Conservation (phyloP, 371 early-diverging fungal species). For the Actinomucor elegans region DNA sequence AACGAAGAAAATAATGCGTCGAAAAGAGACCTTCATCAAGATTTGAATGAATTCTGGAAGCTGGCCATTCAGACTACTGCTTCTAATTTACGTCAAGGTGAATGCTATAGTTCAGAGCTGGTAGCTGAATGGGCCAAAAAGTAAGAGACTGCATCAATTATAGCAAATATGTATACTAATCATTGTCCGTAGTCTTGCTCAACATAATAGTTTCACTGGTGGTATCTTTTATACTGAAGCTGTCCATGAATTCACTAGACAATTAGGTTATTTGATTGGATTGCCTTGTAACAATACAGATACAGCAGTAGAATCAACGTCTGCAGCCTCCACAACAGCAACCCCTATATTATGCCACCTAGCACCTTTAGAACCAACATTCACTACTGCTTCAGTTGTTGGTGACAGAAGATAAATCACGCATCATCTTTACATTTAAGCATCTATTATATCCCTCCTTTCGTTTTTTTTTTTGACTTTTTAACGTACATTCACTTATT, state of each 20-base stretch:
- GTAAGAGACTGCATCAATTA: constrained; percentile 28
- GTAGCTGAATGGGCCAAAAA: constrained; percentile 82
- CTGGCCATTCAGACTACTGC: constrained; percentile 70
- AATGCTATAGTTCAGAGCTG: constrained; percentile 68
- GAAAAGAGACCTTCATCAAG: constrained; percentile 65
- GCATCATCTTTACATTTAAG: background rate
- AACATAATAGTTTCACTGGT: constrained; percentile 53
- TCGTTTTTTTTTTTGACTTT: background rate
- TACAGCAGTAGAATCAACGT: background rate
- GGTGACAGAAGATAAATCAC: constrained; percentile 29
- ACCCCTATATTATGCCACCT: constrained; percentile 28
- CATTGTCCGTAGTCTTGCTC: constrained; percentile 45
- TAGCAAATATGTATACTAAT: background rate
- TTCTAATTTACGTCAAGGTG: constrained; percentile 74
- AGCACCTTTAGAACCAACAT: constrained; percentile 24
- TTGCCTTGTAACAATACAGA: constrained; percentile 15
- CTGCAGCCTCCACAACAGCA: background rate
- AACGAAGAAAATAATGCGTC: constrained; percentile 66
- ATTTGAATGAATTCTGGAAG: constrained; percentile 78
- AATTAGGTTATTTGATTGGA: constrained; percentile 73
- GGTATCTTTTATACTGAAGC: constrained; percentile 54
- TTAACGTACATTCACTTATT: constrained; percentile 1
- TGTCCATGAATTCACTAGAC: constrained; percentile 64
- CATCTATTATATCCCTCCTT: constrained; percentile 5
- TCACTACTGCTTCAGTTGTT: constrained; percentile 36